phyloP scores from a whole-genome alignment of 2,329 filamentous ascomycete species.

The Stenocarpella maydis region DNA sequence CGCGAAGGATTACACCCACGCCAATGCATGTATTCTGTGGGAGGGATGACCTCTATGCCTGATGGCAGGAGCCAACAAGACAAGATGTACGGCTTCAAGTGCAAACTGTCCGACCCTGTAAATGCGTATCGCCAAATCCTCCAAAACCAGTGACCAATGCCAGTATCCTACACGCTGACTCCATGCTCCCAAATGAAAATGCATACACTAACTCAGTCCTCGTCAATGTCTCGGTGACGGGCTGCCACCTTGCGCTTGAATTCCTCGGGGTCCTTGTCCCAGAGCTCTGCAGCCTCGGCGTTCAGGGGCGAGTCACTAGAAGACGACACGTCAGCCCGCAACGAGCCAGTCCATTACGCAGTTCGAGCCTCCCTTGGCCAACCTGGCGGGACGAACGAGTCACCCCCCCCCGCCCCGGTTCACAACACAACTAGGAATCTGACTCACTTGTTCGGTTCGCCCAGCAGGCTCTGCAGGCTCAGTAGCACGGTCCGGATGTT shows the following conservation, averaged over 20 bases:
- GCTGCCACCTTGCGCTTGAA: conserved; percentile 81
- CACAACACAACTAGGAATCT: neutral
- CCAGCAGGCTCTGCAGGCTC: conserved; percentile 92
- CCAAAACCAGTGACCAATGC: conserved; percentile 32
- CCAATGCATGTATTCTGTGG: conserved; percentile 21
- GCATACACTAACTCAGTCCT: conserved; percentile 56
- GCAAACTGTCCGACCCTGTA: conserved; percentile 29
- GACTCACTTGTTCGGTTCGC: conserved; percentile 96
- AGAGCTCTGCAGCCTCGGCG: conserved; percentile 93
- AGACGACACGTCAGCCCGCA: conserved; percentile 15
- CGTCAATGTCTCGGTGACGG: conserved; percentile 70
- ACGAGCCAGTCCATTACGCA: neutral
- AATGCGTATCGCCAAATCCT: conserved; percentile 30
- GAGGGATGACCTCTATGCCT: conserved; percentile 25
- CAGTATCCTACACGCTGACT: conserved; percentile 31
- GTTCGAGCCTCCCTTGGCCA: neutral
- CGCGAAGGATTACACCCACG: conserved; percentile 5
- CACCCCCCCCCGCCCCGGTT: neutral
- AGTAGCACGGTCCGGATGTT: conserved; percentile 94
- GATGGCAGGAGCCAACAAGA: conserved; percentile 23
- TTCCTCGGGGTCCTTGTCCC: conserved; percentile 87
- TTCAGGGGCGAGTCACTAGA: conserved; percentile 89
- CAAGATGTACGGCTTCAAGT: conserved; percentile 2
- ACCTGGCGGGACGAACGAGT: neutral
- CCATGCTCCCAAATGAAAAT: conserved; percentile 34